Base-by-base conservation (phyloP, 2,329 filamentous ascomycete genomes). In the Sclerotinia minor region DNA sequence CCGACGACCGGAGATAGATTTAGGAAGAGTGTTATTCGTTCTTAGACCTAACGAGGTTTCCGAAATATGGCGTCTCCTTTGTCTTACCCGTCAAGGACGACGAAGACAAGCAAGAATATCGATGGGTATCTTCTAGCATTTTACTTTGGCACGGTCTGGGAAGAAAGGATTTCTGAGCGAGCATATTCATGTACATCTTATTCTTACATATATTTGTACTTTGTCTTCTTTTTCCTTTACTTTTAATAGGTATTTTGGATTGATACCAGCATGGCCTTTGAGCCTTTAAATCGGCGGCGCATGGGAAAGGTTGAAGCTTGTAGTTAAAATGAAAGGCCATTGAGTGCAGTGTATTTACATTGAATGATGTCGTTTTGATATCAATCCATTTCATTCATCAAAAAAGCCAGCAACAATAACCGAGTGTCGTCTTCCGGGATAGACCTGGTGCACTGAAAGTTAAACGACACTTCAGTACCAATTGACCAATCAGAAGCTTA, bases 1-100 rank as follows among this genome's bases (percentile, higher is more conserved):
- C 83, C 83, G 2, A 82, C 80, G 7, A 84, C 83, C 2, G 82
- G 81, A 52, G 77, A 82, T 47, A 67, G 73, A 50, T 67, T 70
- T 65, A 69, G n/a, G 8, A 67, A 61, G 35, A 53, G 57, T 5
- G n/a, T 11, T 3, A 26, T 13, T 19, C 49, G 38, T 45, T 61
- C 38, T n/a, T 67, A 54, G 44, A 53, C 11, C 15, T 38, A 13
- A 26, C 50, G 5, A n/a, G n/a, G 45, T 32, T 26, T 21, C 32
- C 3, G 29, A 26, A 26, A 3, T 8, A 26, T n/a, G 4, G 5
- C 6, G 6, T 19, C 29, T 26, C 5, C 7, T 57, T 11, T 5
- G 35, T 26, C 41, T 8, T 26, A 21, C 15, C 1, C 11, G 7
- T 19, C 44, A 8, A 21, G 5, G 8, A 52, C 4, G n/a, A 57